Percentiles rank a stretch among this genome's conserved stretches.
phyloP scores from a whole-genome alignment of 768 basidiomycete genomes.

The Russula virescens region DNA sequence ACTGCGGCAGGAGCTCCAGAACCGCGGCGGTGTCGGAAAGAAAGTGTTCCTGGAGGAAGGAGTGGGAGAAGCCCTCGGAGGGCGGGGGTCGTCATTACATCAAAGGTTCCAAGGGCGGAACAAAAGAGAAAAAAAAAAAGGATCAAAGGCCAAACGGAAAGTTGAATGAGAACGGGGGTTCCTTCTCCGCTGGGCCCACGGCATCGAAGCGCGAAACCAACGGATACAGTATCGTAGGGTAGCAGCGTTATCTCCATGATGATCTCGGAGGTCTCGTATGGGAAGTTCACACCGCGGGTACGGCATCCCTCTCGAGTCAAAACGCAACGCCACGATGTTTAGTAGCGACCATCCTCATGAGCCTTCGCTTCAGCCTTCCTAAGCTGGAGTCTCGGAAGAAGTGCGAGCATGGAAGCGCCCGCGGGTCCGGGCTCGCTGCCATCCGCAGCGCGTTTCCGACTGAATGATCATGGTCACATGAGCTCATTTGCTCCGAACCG shows the following conservation, averaged over 20 bases:
- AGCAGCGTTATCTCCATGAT: constrained; percentile 4
- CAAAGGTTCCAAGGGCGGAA: background rate
- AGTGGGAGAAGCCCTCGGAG: too few relatives aligned
- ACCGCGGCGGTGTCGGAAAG: too few relatives aligned
- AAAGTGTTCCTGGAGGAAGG: too few relatives aligned
- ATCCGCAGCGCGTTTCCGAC: too few relatives aligned
- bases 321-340: background rate
- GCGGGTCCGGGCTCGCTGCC: too few relatives aligned
- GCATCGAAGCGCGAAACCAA: background rate
- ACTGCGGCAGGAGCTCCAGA: background rate
- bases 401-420: too few relatives aligned
- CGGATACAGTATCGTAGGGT: background rate
- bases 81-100: too few relatives aligned
- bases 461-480: too few relatives aligned
- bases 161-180: background rate
- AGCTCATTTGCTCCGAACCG: too few relatives aligned
- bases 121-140: background rate
- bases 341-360: background rate
- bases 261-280: background rate
- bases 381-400: too few relatives aligned
- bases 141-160: background rate
- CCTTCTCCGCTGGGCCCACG: background rate
- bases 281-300: background rate
- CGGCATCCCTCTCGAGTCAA: background rate
- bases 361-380: too few relatives aligned